phyloP scores from a whole-genome alignment of 176 grass and related monocot genomes.

The Canna indica region DNA sequence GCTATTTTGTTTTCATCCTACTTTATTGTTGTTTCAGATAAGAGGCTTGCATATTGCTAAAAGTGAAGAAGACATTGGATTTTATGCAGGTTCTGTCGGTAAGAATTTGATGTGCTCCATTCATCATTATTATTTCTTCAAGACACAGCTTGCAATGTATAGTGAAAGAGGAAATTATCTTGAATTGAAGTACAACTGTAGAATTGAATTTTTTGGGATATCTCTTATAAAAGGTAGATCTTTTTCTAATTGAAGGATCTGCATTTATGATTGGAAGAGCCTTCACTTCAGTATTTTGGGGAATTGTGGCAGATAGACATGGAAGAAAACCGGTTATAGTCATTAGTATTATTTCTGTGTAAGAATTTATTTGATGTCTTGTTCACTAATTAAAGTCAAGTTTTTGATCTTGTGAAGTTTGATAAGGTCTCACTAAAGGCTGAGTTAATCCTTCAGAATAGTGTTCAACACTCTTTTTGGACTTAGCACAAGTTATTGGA shows the following conservation, averaged over 20 bases:
- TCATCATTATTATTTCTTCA: too few species aligned
- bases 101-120: slow-evolving; percentile 11
- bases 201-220: neutral
- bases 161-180: neutral
- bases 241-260: slow-evolving; percentile 35
- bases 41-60: slow-evolving; percentile 53
- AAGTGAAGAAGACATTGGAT: slow-evolving; percentile 63
- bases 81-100: slow-evolving; percentile 73
- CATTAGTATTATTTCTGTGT: slow-evolving; percentile 64
- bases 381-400: too few species aligned
- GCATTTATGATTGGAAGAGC: slow-evolving; percentile 63
- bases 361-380: slow-evolving; percentile 13
- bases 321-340: slow-evolving; percentile 65
- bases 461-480: slow-evolving; percentile 46
- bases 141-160: too few species aligned
- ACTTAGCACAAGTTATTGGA: slow-evolving; percentile 40
- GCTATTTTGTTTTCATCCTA: neutral
- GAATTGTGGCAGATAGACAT: slow-evolving; percentile 63
- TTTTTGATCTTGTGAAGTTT: neutral
- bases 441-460: slow-evolving; percentile 18
- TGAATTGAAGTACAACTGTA: neutral
- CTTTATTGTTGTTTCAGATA: slow-evolving; percentile 30
- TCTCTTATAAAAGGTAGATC: neutral
- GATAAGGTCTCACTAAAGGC: neutral
- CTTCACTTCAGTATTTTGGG: slow-evolving; percentile 57